Conservation (phyloP, 2,329 filamentous ascomycete genomes). For the Ceratocystis colombiana region DNA sequence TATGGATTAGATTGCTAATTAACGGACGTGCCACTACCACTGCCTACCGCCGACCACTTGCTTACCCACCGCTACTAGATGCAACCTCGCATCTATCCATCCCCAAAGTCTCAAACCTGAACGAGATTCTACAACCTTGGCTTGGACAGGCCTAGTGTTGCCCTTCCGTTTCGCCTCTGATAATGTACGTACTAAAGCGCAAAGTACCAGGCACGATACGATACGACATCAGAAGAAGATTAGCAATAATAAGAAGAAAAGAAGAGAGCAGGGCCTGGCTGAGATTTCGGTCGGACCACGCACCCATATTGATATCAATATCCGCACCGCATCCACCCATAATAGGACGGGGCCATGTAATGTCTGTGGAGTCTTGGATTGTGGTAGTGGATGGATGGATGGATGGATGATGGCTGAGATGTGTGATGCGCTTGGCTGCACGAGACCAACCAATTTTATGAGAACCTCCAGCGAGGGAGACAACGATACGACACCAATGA, state of each 20-base stretch:
- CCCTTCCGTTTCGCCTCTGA: constrained; percentile 12
- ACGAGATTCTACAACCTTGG: constrained; percentile 7
- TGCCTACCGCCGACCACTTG: too few species aligned
- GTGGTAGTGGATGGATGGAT: neutral
- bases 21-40: constrained; percentile 2
- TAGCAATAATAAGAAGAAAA: neutral
- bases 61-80: neutral
- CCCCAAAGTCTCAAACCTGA: constrained; percentile 8
- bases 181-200: neutral
- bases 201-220: neutral
- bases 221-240: neutral
- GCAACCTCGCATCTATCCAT: neutral
- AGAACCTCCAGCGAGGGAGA: constrained; percentile 5
- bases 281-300: neutral
- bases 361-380: neutral
- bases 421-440: neutral
- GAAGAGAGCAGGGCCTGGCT: neutral
- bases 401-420: constrained; percentile 3
- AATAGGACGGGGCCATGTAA: neutral
- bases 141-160: constrained; percentile 8
- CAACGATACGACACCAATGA: neutral
- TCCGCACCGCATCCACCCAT: neutral
- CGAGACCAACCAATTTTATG: neutral
- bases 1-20: constrained; percentile 14
- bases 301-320: constrained; percentile 5